These are phyloP conservation scores for Ceratobasidium sp. DNA, from an alignment of 1,284 basidiomycete genomes.

Conservation along the genomic window DNA sequence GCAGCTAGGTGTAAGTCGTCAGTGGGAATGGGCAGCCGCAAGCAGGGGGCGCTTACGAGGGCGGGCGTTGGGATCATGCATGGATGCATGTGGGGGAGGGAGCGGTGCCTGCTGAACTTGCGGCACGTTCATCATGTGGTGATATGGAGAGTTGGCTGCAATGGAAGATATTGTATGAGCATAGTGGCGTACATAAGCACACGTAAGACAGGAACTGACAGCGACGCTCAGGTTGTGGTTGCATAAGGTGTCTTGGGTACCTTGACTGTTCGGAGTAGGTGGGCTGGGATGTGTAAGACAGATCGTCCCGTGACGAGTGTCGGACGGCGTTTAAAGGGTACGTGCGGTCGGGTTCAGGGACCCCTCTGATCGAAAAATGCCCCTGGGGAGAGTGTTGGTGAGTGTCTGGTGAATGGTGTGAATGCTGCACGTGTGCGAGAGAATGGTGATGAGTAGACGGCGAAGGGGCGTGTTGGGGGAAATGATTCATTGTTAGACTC, in stretches of 20 bases:
- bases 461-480: background rate
- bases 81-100: conserved; percentile 28
- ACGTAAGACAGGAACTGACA: conserved; percentile 17
- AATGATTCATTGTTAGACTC: conserved; percentile 33
- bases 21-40: conserved; percentile 1
- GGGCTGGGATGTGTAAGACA: conserved; percentile 15
- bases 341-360: conserved; percentile 25
- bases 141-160: conserved; percentile 33
- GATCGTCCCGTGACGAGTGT: conserved; percentile 11
- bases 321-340: conserved; percentile 29
- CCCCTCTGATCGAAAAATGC: conserved; percentile 20
- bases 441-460: conserved; percentile 20
- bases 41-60: conserved; percentile 28
- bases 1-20: conserved; percentile 10
- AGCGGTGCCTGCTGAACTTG: conserved; percentile 34
- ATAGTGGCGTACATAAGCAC: conserved; percentile 9
- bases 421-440: conserved; percentile 29
- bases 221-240: conserved; percentile 25
- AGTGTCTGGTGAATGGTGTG: conserved; percentile 18
- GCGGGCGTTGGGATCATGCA: conserved; percentile 34
- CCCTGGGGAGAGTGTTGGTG: conserved; percentile 25
- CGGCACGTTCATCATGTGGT: conserved; percentile 39
- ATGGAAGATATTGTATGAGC: background rate
- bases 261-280: conserved; percentile 23
- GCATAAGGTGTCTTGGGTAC: conserved; percentile 23